Evolutionary conservation across 768 basidiomycete species (phyloP), one percentile per base, ranked within the genome.

Genomic region (Rhodotorula babjevae): DNA sequence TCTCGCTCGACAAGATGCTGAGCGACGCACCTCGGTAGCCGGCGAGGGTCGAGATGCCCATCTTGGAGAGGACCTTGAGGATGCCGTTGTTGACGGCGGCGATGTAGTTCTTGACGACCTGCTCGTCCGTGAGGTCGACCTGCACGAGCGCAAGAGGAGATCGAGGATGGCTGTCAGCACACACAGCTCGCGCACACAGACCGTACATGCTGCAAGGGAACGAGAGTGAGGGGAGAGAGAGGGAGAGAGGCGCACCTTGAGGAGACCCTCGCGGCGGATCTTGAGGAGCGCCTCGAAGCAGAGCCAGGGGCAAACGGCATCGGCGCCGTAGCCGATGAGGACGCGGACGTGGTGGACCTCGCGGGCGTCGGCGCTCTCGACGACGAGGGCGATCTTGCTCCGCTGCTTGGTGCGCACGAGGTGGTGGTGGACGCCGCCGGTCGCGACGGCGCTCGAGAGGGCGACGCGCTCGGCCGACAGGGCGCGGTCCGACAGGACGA

Each of bases 31-130:
- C 49, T 81, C 98, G 98, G 86, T 99, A 99, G 7, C 93, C 96
- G 74, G 93, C 91, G 40, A 99, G 85, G 27, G 93, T 96, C 12
- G 93, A 96, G 73, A 99, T 97, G 77, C 96, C 96, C 95, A 98
- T 97, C 84, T 99, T 98, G 65, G 92, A 93, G 90, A 98, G 94
- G 75, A 98, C 94, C 84, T 99, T 99, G 80, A 98, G 87, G 73
- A 98, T 92, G 67, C 96, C 96, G 80, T 93, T 90, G 81, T 96
- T 90, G 67, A 90, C 85, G 12, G 96, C 97, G 69, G 86, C 82
- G 71, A 87, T 88, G 81, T 93, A 99, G 82, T 95, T 93, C 59
- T 84, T 82, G 81, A 92, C 87, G 65, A 98, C 84, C 79, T 93
- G 86, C 31, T 74, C 49, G 6, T 86, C 82, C 47, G 88, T 86